Evolutionary conservation across 2,329 filamentous ascomycete genomes (phyloP), one percentile per base, ranked within the genome.

Genomic region (Septoria linicola): DNA sequence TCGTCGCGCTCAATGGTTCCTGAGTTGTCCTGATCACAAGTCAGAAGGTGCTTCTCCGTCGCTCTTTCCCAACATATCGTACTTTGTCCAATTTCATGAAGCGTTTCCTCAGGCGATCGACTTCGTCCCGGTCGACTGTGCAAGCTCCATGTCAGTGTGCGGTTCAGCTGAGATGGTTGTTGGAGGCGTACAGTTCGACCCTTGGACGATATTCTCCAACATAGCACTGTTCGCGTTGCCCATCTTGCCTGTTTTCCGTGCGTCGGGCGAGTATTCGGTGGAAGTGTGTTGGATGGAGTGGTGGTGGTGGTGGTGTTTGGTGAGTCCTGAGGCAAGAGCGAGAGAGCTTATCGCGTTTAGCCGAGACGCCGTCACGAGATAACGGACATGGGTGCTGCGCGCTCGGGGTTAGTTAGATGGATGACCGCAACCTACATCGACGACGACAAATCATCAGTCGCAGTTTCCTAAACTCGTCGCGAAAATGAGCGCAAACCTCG

Each of bases 41-140:
- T 63, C 49, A 54, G 47, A 23, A 14, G 16, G 20, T 11, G 8
- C 13, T 41, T 23, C 40, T 6, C 16, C 23, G 11, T 4, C 17
- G 17, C 35, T 20, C 11, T 17, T 20, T 13, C 23, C 11, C 23
- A 13, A 14, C n/a, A 25, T 8, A 14, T 4, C 76, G 61, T 74
- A 93, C 92, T 82, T 96, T 97, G 74, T 99, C 93, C 54, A 99
- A 79, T 76, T 99, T 99, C 92, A 97, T 97, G 70, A 99, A 99
- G 57, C 92, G 83, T 78, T 99, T 99, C 68, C 90, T 83, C 70
- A 99, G 79, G 66, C 93, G 83, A 70, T 97, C 93, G 54, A 99
- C 90, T 73, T 99, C 93, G 67, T 99, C 93, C 71, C 88, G 86
- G 77, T 99, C 89, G 78, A 99, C 92, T 97, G 66, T 63, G 30